A percentile compares a stretch with the other conserved stretches of the same genome.
Evolutionary conservation across 1,284 basidiomycete species (phyloP).

Genomic region (Ceratobasidium sp.): DNA sequence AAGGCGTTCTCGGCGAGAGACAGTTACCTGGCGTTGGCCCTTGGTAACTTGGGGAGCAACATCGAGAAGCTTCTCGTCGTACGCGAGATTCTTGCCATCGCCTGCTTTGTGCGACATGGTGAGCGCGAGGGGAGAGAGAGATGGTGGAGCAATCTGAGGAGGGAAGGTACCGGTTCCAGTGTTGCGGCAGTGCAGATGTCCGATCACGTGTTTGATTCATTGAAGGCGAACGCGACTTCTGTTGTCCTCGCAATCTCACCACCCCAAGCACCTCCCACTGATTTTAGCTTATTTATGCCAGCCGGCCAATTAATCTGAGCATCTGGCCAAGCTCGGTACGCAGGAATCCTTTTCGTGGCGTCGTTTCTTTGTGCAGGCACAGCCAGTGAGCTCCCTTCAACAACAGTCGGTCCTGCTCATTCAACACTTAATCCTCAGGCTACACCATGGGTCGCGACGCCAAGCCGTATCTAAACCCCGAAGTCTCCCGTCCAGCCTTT

Average conservation of each 20-base stretch:
- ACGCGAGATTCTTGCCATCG: background rate
- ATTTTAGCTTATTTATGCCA: background rate
- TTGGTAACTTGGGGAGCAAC: conserved; percentile 24
- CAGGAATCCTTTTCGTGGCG: no score
- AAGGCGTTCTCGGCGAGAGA: background rate
- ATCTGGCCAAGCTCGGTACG: no score
- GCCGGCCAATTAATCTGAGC: background rate
- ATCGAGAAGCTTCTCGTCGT: conserved; percentile 27
- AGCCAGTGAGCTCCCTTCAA: background rate
- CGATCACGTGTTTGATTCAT: conserved; percentile 15
- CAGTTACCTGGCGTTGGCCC: conserved; percentile 27
- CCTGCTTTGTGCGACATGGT: conserved; percentile 13
- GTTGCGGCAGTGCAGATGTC: background rate
- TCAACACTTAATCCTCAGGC: background rate
- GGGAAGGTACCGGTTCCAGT: no score
- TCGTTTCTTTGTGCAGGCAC: no score
- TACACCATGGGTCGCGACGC: conserved; percentile 25
- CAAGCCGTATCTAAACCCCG: conserved; percentile 13
- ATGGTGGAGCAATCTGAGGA: conserved; percentile 3
- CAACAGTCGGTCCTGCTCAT: background rate
- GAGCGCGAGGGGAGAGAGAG: background rate
- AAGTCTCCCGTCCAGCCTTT: conserved; percentile 12
- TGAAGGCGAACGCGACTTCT: conserved; percentile 2
- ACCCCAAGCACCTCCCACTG: background rate
- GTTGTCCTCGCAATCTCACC: background rate